Evolutionary conservation across 441 rosid genomes (phyloP), one percentile per base, ranked within the genome.

Genomic region (Geranium incanum): DNA sequence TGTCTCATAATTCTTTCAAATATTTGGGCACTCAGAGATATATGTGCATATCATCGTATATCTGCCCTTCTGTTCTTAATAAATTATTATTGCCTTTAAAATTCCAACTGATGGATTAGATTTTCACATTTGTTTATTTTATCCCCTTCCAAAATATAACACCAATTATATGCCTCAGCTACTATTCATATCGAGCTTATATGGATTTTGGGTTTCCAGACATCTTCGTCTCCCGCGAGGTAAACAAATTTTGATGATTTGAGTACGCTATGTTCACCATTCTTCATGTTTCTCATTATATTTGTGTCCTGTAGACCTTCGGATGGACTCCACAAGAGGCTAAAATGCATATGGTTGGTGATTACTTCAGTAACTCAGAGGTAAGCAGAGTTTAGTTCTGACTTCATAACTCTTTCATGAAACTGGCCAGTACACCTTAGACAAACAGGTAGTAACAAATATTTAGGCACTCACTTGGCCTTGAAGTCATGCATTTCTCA

Each of bases 241-340:
- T 95, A 90, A 52, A 52, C 16, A n/a, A n/a, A 0, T 52, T 48
- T 73, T 67, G 19, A 38, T 72, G 68, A 23, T 9, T 3, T 59
- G 16, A 68, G 33, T 52, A 45, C 39, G 45, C 36, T 36, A 63
- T n/a, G 3, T 15, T 28, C 66, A 59, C 28, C 62, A 33, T 18
- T 15, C 66, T 66, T 36, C 0, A 38, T 71, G 15, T 76, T 52
- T 4, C 78, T 76, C 63, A 67, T 71, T 82, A 77, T 28, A 28
- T 28, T 1, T 28, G 33, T 28, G 66, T 50, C 79, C 62, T 77
- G 75, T 80, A 95, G 98, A 79, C 83, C 70, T 95, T 89, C 87
- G 97, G 93, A 52, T 92, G 99, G 99, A 83, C 86, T 79, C 87
- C 92, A 48, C 89, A 88, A 79, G 95, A 92, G 85, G 98, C 97